Base-by-base conservation (phyloP, 805 yeast genomes). In the Metschnikowia noctiluminum region DNA sequence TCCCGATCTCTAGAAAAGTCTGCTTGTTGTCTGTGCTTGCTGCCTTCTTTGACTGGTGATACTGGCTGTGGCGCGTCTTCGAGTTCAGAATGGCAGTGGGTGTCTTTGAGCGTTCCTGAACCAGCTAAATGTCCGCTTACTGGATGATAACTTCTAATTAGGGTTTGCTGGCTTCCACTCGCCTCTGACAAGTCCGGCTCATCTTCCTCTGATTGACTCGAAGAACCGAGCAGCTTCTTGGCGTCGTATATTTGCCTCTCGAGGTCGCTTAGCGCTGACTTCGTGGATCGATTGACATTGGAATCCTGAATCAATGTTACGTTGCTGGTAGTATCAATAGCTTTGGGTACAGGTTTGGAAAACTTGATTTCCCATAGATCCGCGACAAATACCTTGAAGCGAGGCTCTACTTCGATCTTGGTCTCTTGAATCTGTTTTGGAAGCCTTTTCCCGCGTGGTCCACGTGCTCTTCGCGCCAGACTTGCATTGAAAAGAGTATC, bases 391-490 rank as follows among this genome's bases (percentile, higher is more conserved):
- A 72, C 49, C 21, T 62, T 59, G 50, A 71, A 71, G 32, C 68
- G 64, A 1, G 69, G 53, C 36, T 68, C 71, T 30, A 63, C 58
- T 31, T 72, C 71, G 9, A 70, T 61, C 28, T 52, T 60, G 0
- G 76, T 68, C 3, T 74, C 72, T 40, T 74, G 71, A 11, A 82
- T 78, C n/a, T 72, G 64, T 48, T 72, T 76, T 0, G 94, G 94
- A 45, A 85, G 65, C 57, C 80, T 81, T 51, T 88, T 78, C 0
- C 91, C 91, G 52, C 80, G 74, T 40, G 95, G 95, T 0, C 92
- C 94, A 55, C 70, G 82, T 0, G 83, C 84, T 58, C 92, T 76
- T 30, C 80, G 47, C 3, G 52, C 40, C 13, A 44, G 35, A 2
- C 28, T 14, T 1, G 43, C 12, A 2, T 31, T 14, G 5, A 50